Conservation (phyloP, 306 rosid genomes). For the Cucurbita moschata region DNA sequence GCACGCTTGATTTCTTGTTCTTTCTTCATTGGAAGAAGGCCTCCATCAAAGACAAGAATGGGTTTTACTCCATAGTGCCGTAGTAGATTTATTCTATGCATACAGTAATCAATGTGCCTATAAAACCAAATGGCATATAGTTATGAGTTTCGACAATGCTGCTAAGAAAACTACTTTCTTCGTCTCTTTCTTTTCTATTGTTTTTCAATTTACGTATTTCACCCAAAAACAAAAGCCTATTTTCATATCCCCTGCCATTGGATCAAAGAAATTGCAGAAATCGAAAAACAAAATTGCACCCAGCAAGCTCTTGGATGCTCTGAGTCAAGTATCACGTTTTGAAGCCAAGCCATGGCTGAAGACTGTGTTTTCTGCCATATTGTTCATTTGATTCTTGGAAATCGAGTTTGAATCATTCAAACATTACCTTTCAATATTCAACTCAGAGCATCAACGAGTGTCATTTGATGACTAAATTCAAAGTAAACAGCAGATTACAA, state of each 20-base stretch:
- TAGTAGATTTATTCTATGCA: conserved; percentile 76
- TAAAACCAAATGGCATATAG: conserved; percentile 10
- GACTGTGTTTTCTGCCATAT: too few relatives aligned
- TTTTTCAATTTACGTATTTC: not conserved
- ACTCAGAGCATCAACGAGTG: not conserved
- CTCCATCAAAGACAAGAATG: conserved; percentile 88
- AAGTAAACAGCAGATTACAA: not conserved
- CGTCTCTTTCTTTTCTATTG: not conserved
- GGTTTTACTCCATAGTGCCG: conserved; percentile 71
- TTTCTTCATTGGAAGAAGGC: conserved; percentile 78
- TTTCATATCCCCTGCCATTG: not conserved
- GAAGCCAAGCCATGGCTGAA: not conserved
- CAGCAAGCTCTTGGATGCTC: not conserved
- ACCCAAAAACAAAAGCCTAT: not conserved
- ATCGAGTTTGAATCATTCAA: not conserved
- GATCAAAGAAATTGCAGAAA: not conserved
- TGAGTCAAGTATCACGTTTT: not conserved
- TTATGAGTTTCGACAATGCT: not conserved
- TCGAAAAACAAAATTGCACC: not conserved
- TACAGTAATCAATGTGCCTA: conserved; percentile 91
- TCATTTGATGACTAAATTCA: not conserved
- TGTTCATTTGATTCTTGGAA: too few relatives aligned
- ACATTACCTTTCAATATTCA: not conserved
- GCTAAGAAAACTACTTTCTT: not conserved
- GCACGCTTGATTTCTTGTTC: conserved; percentile 93